Conservation (phyloP, 257 asterid genomes). For the Capsicum baccatum region DNA sequence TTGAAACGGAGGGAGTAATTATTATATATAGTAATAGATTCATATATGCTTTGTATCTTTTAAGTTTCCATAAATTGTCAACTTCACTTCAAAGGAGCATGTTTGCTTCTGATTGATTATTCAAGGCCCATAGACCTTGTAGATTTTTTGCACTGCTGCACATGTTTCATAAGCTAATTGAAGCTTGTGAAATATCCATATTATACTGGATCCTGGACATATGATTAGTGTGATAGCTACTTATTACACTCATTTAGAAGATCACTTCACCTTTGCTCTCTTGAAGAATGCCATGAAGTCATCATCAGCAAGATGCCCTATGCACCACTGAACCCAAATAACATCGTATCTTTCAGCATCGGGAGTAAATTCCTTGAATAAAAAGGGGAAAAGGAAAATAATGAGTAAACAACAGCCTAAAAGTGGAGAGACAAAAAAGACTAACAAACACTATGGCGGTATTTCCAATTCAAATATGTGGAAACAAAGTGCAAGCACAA, state of each 20-base stretch:
- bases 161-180: constrained; percentile 4
- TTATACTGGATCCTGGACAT: neutral
- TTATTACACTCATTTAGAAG: constrained; percentile 14
- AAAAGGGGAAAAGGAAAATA: constrained; percentile 30
- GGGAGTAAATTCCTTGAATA: constrained; percentile 83
- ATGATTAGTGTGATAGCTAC: constrained; percentile 7
- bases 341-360: constrained; percentile 79
- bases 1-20: neutral
- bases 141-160: neutral
- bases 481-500: constrained; percentile 28
- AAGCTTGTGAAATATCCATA: constrained; percentile 7
- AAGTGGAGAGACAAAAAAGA: neutral
- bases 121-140: constrained; percentile 2
- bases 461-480: constrained; percentile 4
- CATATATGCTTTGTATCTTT: neutral
- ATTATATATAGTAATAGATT: neutral
- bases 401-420: constrained; percentile 20
- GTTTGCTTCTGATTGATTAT: neutral
- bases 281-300: constrained; percentile 83
- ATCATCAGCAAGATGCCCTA: constrained; percentile 96
- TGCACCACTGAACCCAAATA: constrained; percentile 99
- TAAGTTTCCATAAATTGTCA: neutral
- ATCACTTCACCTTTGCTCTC: constrained; percentile 72
- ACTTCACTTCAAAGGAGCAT: neutral
- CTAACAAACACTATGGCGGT: neutral